Conservation (phyloP, 768 basidiomycete genomes). For the Lyophyllum decastes region DNA sequence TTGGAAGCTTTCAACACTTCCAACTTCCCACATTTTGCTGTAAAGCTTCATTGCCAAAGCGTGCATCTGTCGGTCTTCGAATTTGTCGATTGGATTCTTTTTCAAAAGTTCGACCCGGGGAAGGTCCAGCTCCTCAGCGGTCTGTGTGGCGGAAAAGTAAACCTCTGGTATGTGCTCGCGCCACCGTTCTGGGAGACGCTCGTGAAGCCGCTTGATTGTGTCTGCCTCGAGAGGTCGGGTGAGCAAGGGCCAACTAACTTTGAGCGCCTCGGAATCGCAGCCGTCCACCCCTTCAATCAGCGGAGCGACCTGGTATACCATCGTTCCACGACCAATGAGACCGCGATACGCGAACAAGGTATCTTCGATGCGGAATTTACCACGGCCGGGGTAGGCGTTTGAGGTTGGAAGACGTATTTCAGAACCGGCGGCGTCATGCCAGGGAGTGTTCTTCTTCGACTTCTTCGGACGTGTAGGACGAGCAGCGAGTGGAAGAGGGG, state of each 20-base stretch:
- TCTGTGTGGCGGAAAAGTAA: not conserved
- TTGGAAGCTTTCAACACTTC: constrained; percentile 24
- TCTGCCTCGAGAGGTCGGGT: constrained; percentile 13
- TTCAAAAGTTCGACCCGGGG: constrained; percentile 11
- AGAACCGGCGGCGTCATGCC: constrained; percentile 4
- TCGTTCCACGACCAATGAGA: constrained; percentile 21
- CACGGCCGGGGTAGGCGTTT: not conserved
- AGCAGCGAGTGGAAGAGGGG: not conserved
- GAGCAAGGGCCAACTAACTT: constrained; percentile 16
- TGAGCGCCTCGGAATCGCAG: constrained; percentile 2
- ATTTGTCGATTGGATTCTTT: not conserved
- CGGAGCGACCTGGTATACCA: constrained; percentile 12
- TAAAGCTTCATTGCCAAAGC: constrained; percentile 17
- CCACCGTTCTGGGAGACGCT: constrained; percentile 10
- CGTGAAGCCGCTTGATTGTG: constrained; percentile 6
- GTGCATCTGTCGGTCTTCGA: constrained; percentile 1
- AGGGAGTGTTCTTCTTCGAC: not conserved
- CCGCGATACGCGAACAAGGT: constrained; percentile 15
- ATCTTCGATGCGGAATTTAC: not conserved
- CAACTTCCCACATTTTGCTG: constrained; percentile 22
- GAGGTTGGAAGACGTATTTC: not conserved
- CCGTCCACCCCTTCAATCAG: not conserved
- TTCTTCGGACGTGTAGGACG: not conserved
- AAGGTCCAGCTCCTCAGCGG: not conserved
- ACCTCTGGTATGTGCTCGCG: constrained; percentile 18